Base-by-base conservation (phyloP, 2,329 filamentous ascomycete species). In the Trichoderma endophyticum region DNA sequence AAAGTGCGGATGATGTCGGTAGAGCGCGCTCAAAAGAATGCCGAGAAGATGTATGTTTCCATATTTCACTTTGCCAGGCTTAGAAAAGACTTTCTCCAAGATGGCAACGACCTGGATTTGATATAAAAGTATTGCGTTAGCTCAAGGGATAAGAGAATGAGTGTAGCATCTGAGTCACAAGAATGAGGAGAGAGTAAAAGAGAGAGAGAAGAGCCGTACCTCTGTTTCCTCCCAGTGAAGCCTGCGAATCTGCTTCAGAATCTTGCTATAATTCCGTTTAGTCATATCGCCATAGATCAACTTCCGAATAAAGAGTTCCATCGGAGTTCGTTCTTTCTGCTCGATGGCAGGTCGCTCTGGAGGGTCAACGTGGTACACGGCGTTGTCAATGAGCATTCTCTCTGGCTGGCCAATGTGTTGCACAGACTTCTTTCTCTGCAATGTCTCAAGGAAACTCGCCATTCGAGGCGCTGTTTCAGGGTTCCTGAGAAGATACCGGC, bases 381-480 rank as follows among this genome's bases (percentile, higher is more conserved):
- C 96, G 79, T 99, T 99, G 81, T 99, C 96, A 72, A 99, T 96
- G 34, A 98, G 89, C 95, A 99, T 98, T 51, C 95, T 92, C 82
- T 99, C 96, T 76, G 97, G 94, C 77, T 97, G 94, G 15, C 95
- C 95, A 72, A 99, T 91, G 79, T 98, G 95, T 79, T 98, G 94
- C 8, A 96, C 95, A 8, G 93, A 90, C 83, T 99, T 99, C 85
- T 99, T 99, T 72, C 96, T 92, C 79, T 97, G 93, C 15, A 99
- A 85, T 0, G 95, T 99, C 81, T 99, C 96, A 28, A 99, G 83
- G 80, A 99, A 99, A 0, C 93, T 95, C 1, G 87, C 85, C 96
- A 99, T 99, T 57, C 96, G 91, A 9, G 95, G 95, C 11, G 93
- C 92, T 0, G 97, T 98, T 74, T 98, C 95, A 0, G 94, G 91